Base-by-base conservation (phyloP, 257 asterid species). In the Ocimum tenuiflorum region DNA sequence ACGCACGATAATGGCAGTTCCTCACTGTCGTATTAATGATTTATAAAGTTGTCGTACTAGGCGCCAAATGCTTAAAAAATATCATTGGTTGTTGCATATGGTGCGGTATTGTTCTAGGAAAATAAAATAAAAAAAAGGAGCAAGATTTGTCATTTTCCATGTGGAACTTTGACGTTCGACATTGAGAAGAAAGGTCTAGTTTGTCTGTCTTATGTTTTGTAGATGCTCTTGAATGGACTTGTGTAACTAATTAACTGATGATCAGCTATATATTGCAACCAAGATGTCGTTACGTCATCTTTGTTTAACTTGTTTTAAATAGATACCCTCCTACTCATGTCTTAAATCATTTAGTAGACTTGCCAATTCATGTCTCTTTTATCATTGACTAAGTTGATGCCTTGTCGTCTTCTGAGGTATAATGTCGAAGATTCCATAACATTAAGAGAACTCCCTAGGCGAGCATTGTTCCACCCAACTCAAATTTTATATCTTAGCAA, bases 21-120 rank as follows among this genome's bases (percentile, higher is more conserved):
- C 6, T 19, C 13, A 13, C 47, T 4, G 70, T 60, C 54, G 36
- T 48, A 27, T 54, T 70, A 29, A 48, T 35, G 56, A 59, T 56
- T 29, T 15, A 57, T 45, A 11, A 55, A 35, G n/a, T 13, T 64
- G 17, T 33, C 27, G 19, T 48, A 47, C 58, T 45, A 45, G 12
- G 19, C 29, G 52, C 22, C 3, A 66, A 27, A 66, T 24, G 55
- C 48, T 62, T 71, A 15, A 1, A 7, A 57, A 7, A 51, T 48
- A 63, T 3, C 2, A 18, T 51, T 41, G 56, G 27, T 58, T 64
- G 73, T 68, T 38, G 48, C 33, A 50, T 65, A 29, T 36, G 70
- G 31, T 14, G 9, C 18, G 13, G n/a, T n/a, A n/a, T n/a, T 27
- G 27, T 14, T 31, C n/a, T n/a, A n/a, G n/a, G n/a, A n/a, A n/a